Percentiles rank a stretch among this genome's conserved stretches.
Conservation (phyloP, 345 rosid species). For the Chamaenerion angustifolium region DNA sequence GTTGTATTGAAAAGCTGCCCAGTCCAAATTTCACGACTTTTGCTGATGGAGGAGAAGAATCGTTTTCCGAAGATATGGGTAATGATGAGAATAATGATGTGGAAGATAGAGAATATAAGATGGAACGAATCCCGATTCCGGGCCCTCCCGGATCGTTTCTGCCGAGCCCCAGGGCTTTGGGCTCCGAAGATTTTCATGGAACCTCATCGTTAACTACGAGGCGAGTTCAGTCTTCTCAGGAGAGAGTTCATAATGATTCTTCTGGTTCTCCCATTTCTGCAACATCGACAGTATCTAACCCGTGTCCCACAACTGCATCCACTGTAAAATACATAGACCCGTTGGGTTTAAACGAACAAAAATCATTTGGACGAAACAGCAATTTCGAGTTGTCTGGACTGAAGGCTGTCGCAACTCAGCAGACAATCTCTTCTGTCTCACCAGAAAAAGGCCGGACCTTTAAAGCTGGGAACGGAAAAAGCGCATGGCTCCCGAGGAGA, state of each 20-base stretch:
- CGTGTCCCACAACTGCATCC: conserved; percentile 26
- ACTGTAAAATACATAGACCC: too few relatives aligned
- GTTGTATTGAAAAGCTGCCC: conserved; percentile 14
- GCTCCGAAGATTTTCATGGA: conserved; percentile 80
- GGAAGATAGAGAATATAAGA: conserved; percentile 39
- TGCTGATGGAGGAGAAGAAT: conserved; percentile 7
- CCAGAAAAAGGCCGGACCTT: conserved; percentile 25
- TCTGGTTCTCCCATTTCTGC: conserved; percentile 84
- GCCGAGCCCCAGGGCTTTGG: conserved; percentile 87
- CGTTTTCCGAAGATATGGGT: conserved; percentile 23
- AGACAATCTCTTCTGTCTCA: conserved; percentile 7
- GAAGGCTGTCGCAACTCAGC: conserved; percentile 20
- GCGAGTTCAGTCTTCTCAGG: conserved; percentile 66
- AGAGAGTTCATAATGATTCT: conserved; percentile 59
- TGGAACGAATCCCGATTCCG: conserved; percentile 90
- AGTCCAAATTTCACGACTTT: conserved; percentile 16
- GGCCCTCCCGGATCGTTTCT: conserved; percentile 96
- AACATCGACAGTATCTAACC: conserved; percentile 60
- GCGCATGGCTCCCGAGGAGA: conserved; percentile 25
- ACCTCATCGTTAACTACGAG: conserved; percentile 79
- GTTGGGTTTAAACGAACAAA: too few relatives aligned
- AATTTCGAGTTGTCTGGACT: not conserved
- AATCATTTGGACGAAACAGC: conserved; percentile 14
- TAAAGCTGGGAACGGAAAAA: conserved; percentile 19
- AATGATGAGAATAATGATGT: conserved; percentile 29